Evolutionary conservation across 1,139 yeast species (phyloP), one percentile per base, ranked within the genome.

Genomic region (Taiozyma onychis): DNA sequence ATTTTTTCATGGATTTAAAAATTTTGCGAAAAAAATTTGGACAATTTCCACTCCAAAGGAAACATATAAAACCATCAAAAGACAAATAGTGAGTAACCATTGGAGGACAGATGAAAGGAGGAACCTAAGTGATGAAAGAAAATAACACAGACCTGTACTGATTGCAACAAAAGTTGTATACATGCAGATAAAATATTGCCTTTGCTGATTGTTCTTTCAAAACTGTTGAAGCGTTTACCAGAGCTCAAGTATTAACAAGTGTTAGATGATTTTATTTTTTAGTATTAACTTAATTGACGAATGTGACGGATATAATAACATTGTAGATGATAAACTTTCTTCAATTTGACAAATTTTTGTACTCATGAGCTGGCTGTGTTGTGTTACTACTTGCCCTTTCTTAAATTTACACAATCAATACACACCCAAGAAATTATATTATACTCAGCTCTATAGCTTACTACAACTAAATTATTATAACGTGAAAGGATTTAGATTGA

Each of bases 61-160:
- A 18, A 37, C 24, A 37, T 18, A 14, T 37, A 6, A 11, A 35
- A 35, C 14, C 4, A n/a, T n/a, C n/a, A n/a, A n/a, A n/a, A n/a
- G n/a, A n/a, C n/a, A n/a, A n/a, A n/a, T n/a, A n/a, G 39, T 35
- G 11, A 35, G 30, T 27, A 27, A 27, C 6, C 26, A 24, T 24
- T 24, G 26, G 6, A 27, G 10, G 9, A 30, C 22, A 18, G 24
- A 37, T 18, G n/a, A 37, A 18, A 37, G 22, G 3, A 8, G 8
- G 24, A 18, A 37, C 39, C 24, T 37, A 37, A 37, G 60, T 73
- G 79, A 76, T 74, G 78, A 75, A 60, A 71, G 56, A 70, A 69
- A 70, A 63, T 69, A 66, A 73, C 81, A 78, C 83, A 78, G 83
- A 78, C 83, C 83, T 78, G 83, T 76, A 75, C 83, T 72, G 80